These are phyloP conservation scores for Penstemon barbatus DNA, from an alignment of 257 asterid genomes.

Conservation along the genomic window DNA sequence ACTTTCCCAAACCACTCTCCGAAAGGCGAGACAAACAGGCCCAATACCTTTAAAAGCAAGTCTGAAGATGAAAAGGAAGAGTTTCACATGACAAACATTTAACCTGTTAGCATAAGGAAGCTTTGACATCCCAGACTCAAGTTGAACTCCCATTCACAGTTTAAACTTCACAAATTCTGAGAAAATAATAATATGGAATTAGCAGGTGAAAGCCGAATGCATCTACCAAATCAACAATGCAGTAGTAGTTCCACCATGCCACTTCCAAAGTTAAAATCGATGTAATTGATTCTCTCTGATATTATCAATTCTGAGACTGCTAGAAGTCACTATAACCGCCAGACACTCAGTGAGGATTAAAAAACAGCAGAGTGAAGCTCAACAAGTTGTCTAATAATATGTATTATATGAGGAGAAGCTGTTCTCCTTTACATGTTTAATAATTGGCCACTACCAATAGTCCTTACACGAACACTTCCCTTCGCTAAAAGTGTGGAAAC, in stretches of 20 bases:
- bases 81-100: neutral
- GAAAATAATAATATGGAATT: neutral
- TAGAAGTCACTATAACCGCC: neutral
- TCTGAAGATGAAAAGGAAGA: neutral
- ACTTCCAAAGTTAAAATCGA: neutral
- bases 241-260: constrained; percentile 1
- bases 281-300: neutral
- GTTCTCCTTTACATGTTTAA: neutral
- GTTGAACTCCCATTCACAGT: neutral
- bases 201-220: neutral
- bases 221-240: neutral
- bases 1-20: too few relatives aligned
- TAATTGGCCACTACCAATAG: constrained; percentile 43
- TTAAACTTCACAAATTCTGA: neutral
- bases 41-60: neutral
- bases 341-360: neutral
- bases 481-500: constrained; percentile 49
- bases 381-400: neutral
- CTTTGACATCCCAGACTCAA: neutral
- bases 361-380: neutral
- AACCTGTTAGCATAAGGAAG: neutral
- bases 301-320: neutral
- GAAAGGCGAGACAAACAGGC: too few relatives aligned
- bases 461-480: constrained; percentile 67
- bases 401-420: neutral